Conservation (phyloP, 345 rosid genomes). For the Passiflora organensis region DNA sequence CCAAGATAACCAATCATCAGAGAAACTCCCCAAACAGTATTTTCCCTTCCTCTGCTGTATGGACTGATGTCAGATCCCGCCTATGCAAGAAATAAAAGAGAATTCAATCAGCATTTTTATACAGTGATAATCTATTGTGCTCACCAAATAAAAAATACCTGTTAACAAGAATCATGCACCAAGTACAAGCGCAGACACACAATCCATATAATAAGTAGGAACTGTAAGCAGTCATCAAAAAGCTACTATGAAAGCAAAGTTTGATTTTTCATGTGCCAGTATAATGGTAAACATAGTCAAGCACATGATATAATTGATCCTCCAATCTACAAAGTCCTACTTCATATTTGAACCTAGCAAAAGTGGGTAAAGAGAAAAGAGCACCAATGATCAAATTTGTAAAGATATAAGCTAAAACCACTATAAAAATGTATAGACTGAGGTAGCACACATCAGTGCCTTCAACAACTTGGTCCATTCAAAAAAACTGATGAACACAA, state of each 20-base stretch:
- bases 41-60: slow-evolving; percentile 81
- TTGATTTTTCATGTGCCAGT: too few species aligned
- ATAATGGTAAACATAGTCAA: too few species aligned
- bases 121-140: too few species aligned
- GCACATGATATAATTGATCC: too few species aligned
- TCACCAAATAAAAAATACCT: too few species aligned
- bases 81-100: slow-evolving; percentile 34
- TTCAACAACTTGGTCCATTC: not conserved
- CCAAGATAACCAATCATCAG: slow-evolving; percentile 94
- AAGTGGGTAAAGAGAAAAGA: not conserved
- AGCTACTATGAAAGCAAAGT: too few species aligned
- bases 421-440: not conserved
- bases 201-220: too few species aligned
- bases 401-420: not conserved
- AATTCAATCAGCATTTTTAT: not conserved
- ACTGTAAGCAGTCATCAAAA: too few species aligned
- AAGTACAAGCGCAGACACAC: not conserved
- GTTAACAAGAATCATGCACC: not conserved
- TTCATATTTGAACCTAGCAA: not conserved
- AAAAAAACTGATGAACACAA: not conserved
- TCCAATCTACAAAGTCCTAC: not conserved
- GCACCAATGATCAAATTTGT: not conserved
- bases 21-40: slow-evolving; percentile 87
- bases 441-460: not conserved
- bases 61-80: slow-evolving; percentile 79